Evolutionary conservation across 2,329 filamentous ascomycete genomes (phyloP), one percentile per base, ranked within the genome.

Genomic region (Cercospora zeae-maydis): DNA sequence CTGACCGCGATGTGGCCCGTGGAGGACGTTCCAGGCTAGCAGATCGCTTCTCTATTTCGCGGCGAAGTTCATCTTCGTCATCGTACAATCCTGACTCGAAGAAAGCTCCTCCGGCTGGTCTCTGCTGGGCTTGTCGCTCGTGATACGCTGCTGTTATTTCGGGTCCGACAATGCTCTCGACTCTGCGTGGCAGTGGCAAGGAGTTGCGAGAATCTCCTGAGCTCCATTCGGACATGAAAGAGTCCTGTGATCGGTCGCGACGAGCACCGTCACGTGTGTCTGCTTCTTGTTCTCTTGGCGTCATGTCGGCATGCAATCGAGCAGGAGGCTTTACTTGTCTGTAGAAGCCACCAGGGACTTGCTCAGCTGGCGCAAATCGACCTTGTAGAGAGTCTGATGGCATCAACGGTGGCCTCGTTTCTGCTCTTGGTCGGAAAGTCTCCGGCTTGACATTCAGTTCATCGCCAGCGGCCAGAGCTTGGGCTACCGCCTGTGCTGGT

Each of bases 381-480:
- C 92, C 92, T 70, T 93, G 89, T 37, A 96, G 78, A 63, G 85
- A 84, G 67, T 88, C 84, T 0, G 90, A 88, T 0, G 93, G 93
- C 68, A 89, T 85, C 21, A 96, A 80, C 76, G 85, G 81, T 13
- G 67, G 63, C 11, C 80, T 77, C 8, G 84, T 85, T 56, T 86
- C 81, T 4, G 81, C 75, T 1, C 80, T 79, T 1, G 79, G 73
- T 66, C 84, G 83, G 79, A 97, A 97, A 0, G 91, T 92, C 74
- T 96, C 91, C 0, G 93, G 90, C 9, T 96, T 86, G 55, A 97
- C 85, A 69, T 96, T 96, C 61, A 97, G 84, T 67, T 96, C 93
- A 72, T 98, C 92, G 0, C 92, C 93, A 10, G 84, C 82, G 52
- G 87, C 83, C 72, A 90, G 87, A 14, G 93, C 92, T 69, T 88